A percentile compares a stretch with the other conserved stretches of the same genome.
Conservation (phyloP, 805 yeast species). For the Zygosaccharomyces pseudorouxii region DNA sequence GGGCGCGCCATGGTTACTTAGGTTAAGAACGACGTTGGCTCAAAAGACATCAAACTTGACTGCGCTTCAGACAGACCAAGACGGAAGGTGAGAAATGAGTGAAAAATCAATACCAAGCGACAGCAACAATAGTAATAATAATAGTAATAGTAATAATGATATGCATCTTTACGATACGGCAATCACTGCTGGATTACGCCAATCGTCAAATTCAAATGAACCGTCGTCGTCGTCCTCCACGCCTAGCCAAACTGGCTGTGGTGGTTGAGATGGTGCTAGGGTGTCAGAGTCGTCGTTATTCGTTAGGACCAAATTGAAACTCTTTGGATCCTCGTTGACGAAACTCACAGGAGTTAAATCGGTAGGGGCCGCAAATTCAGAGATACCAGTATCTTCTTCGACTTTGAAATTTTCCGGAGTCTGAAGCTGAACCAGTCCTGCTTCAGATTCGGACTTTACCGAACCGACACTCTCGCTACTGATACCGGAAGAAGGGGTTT, state of each 20-base stretch:
- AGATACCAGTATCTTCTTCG: neutral
- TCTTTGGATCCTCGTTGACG: constrained; percentile 9
- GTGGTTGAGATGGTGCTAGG: constrained; percentile 4
- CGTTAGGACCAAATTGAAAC: constrained; percentile 14
- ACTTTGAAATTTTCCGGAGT: neutral
- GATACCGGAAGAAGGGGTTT: neutral
- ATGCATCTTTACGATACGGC: constrained; percentile 14
- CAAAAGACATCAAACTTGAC: constrained; percentile 31
- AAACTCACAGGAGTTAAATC: constrained; percentile 15
- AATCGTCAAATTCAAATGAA: constrained; percentile 38
- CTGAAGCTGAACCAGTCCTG: constrained; percentile 5
- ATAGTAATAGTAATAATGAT: neutral
- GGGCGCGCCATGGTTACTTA: constrained; percentile 6
- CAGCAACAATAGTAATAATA: neutral
- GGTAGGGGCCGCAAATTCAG: constrained; percentile 3
- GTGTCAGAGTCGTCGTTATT: constrained; percentile 8
- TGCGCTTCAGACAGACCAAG: constrained; percentile 34
- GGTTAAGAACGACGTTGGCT: constrained; percentile 22
- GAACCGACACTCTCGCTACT: constrained; percentile 1
- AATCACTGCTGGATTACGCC: constrained; percentile 46
- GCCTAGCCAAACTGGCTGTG: constrained; percentile 11
- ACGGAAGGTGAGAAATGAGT: constrained; percentile 6
- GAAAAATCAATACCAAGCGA: neutral
- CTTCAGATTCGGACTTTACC: constrained; percentile 1
- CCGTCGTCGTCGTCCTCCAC: constrained; percentile 22